Base-by-base conservation (phyloP, 306 rosid species). In the Cucumis sativus region DNA sequence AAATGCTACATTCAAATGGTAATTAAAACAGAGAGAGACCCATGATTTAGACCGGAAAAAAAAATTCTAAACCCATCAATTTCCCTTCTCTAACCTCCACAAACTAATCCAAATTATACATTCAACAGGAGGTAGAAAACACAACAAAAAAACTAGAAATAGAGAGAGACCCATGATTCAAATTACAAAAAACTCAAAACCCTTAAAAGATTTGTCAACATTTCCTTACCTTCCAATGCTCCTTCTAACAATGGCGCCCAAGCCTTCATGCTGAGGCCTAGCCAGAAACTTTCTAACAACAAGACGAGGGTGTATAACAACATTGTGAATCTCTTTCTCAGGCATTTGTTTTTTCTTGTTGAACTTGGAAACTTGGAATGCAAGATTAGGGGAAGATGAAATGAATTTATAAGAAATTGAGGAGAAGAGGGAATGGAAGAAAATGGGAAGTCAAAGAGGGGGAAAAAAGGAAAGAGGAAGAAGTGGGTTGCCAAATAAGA, bases 171-270 rank as follows among this genome's bases (percentile, higher is more conserved):
- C 69, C 69, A 63, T 63, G 45, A 63, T 63, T 14, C 13, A 65
- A 65, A 65, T 47, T 3, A 63, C 69, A 63, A 64, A 64, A 64
- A 64, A 3, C 71, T 64, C 71, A 37, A 64, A 64, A 37, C 71
- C 71, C 73, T 10, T 18, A 0, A 39, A 39, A 10, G 14, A 1
- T 18, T 4, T 16, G 7, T 35, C 13, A 35, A 37, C 49, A 0
- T 18, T 25, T 25, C 15, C 43, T 66, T 83, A 90, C 99, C 99
- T 63, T 79, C 99, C 99, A 64, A 95, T 92, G 91, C 99, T 95
- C 82, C 99, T 90, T 80, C 99, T 86, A 76, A 95, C 99, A 88
- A 89, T 85, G 41, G 99, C 99, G 2, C 97, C 99, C 52, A 84
- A 84, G 51, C 99, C 99, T 83, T 95, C 99, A 80, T 66, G 91